Conservation (phyloP, 768 basidiomycete species). For the Termitomyces sp. region DNA sequence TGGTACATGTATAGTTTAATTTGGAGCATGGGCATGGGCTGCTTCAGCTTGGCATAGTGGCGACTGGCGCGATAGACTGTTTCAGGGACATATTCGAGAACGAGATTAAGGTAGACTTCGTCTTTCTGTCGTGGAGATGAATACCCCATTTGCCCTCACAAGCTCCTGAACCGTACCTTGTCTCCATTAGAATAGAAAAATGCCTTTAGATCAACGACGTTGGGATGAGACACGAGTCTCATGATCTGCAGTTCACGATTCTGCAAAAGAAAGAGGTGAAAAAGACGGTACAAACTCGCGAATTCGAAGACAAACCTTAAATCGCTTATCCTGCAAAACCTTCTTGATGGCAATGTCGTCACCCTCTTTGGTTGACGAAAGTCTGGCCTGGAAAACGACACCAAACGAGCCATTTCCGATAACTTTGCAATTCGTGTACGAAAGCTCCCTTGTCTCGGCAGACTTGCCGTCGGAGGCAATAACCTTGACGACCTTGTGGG, state of each 20-base stretch:
- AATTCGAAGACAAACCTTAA: slow-evolving; percentile 72
- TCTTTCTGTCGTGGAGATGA: slow-evolving; percentile 67
- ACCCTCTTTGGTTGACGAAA: slow-evolving; percentile 55
- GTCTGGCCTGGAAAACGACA: slow-evolving; percentile 95
- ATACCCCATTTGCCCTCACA: slow-evolving; percentile 3
- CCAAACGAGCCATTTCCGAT: slow-evolving; percentile 99
- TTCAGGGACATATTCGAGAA: slow-evolving; percentile 98
- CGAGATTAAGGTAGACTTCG: slow-evolving; percentile 99
- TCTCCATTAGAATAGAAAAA: slow-evolving; percentile 99
- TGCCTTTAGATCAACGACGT: slow-evolving; percentile 94
- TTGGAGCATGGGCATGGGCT: slow-evolving; percentile 99
- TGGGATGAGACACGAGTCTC: slow-evolving; percentile 94
- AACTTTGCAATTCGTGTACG: slow-evolving; percentile 97
- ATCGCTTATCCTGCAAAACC: slow-evolving; percentile 98
- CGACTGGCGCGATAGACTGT: slow-evolving; percentile 98
- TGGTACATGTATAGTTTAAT: slow-evolving; percentile 99
- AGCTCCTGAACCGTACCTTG: slow-evolving; percentile 59
- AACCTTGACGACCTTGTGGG: slow-evolving; percentile 94
- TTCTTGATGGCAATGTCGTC: slow-evolving; percentile 99
- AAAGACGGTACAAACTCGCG: neutral
- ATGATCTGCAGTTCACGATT: slow-evolving; percentile 99
- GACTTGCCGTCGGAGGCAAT: slow-evolving; percentile 93
- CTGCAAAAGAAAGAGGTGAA: slow-evolving; percentile 33
- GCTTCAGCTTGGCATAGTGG: slow-evolving; percentile 99
- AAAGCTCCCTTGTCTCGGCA: slow-evolving; percentile 80